phyloP scores from a whole-genome alignment of 768 basidiomycete genomes.

The Wakefieldia striispora region DNA sequence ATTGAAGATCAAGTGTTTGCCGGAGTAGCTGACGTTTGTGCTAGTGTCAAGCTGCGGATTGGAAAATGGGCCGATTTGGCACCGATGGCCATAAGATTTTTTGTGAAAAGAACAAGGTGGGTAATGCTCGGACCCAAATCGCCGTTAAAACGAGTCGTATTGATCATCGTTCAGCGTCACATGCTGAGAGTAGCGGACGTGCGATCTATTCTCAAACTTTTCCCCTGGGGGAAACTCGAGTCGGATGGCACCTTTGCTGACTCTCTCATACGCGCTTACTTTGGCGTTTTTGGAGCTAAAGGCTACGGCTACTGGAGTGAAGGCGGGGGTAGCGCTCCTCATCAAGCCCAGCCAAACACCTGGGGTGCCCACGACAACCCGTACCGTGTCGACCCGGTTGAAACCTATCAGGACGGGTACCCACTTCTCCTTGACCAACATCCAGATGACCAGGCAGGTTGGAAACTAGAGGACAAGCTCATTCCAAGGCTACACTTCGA shows the following conservation, averaged over 20 bases:
- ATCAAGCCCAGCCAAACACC: conserved; percentile 23
- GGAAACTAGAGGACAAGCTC: conserved; percentile 36
- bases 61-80: conserved; percentile 32
- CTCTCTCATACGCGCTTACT: conserved; percentile 35
- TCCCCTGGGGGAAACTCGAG: conserved; percentile 44
- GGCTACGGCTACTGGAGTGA: conserved; percentile 43
- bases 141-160: background rate
- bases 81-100: conserved; percentile 32
- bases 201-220: conserved; percentile 34
- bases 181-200: conserved; percentile 36
- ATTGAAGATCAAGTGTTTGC: background rate
- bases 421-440: conserved; percentile 31
- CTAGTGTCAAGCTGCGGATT: conserved; percentile 37
- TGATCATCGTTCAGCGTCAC: conserved; percentile 27
- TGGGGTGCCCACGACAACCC: conserved; percentile 2
- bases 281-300: conserved; percentile 37
- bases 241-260: conserved; percentile 39
- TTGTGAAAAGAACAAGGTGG: conserved; percentile 35
- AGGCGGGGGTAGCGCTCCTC: conserved; percentile 34
- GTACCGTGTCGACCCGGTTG: conserved; percentile 7
- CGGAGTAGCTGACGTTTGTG: background rate
- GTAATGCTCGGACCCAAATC: conserved; percentile 2
- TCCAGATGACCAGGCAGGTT: conserved; percentile 33
- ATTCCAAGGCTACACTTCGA: conserved; percentile 35
- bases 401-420: conserved; percentile 33